Evolutionary conservation across 1,139 yeast species (phyloP).

Genomic region (Scheffersomyces quercinus): DNA sequence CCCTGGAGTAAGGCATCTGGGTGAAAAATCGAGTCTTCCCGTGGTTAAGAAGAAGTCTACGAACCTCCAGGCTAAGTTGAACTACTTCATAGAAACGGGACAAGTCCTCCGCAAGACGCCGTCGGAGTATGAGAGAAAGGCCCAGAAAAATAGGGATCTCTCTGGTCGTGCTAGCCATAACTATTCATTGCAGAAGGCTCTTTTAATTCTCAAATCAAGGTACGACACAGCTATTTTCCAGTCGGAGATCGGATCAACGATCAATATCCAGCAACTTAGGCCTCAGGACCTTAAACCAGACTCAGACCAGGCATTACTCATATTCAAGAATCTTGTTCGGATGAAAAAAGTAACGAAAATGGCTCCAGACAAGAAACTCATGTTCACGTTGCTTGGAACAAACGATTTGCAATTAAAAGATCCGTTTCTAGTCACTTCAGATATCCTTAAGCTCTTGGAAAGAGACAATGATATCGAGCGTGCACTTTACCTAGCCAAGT

Average conservation of each 20-base stretch:
- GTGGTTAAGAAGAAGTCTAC: too few species aligned
- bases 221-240: slow-evolving; percentile 21
- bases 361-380: slow-evolving; percentile 42
- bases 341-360: slow-evolving; percentile 25
- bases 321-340: slow-evolving; percentile 32
- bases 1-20: too few species aligned
- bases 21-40: too few species aligned
- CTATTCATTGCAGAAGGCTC: slow-evolving; percentile 24
- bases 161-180: background rate
- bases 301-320: slow-evolving; percentile 20
- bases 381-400: slow-evolving; percentile 57
- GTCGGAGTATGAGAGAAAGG: slow-evolving; percentile 12
- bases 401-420: slow-evolving; percentile 57
- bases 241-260: slow-evolving; percentile 18
- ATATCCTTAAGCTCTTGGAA: slow-evolving; percentile 50
- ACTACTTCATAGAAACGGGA: slow-evolving; percentile 30
- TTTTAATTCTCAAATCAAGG: slow-evolving; percentile 23
- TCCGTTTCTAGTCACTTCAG: slow-evolving; percentile 53
- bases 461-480: slow-evolving; percentile 47
- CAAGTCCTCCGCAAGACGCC: slow-evolving; percentile 21
- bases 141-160: background rate
- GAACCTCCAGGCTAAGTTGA: slow-evolving; percentile 26
- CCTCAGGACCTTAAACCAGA: slow-evolving; percentile 25
- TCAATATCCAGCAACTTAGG: slow-evolving; percentile 17
- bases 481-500: slow-evolving; percentile 52